Evolutionary conservation across 306 rosid genomes (phyloP).

Genomic region (Arachis stenosperma): DNA sequence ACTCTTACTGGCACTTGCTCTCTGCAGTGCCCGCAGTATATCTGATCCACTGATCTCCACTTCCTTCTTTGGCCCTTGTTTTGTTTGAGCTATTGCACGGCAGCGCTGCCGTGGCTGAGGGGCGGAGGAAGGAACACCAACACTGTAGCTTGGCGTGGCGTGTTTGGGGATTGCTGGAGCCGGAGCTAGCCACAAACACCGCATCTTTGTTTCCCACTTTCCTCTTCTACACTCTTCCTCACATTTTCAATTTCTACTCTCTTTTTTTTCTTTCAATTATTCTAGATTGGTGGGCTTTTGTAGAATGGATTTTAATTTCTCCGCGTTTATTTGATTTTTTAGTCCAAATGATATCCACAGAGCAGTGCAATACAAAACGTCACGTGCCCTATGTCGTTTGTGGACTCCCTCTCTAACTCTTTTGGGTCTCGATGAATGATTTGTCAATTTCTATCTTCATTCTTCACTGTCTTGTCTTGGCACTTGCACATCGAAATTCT

Average conservation of each 20-base stretch:
- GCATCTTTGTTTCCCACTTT: constrained; percentile 12
- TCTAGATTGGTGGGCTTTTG: no score
- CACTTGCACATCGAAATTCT: no score
- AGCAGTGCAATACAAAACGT: not conserved
- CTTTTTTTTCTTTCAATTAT: not conserved
- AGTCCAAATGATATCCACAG: not conserved
- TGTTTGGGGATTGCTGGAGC: constrained; percentile 35
- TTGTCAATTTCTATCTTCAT: not conserved
- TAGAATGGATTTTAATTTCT: no score
- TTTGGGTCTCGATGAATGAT: not conserved
- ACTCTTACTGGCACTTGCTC: constrained; percentile 52
- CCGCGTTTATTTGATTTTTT: no score
- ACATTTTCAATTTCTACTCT: not conserved
- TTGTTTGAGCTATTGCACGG: not conserved
- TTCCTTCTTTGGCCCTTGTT: constrained; percentile 3
- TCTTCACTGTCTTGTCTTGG: no score
- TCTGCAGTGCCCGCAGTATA: constrained; percentile 72
- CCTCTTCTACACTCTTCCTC: no score
- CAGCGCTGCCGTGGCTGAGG: constrained; percentile 40
- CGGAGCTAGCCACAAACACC: constrained; percentile 17
- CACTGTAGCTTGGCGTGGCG: constrained; percentile 3
- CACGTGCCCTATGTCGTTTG: not conserved
- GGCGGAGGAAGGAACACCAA: constrained; percentile 32
- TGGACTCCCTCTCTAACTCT: not conserved
- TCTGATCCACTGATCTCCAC: constrained; percentile 63